These are phyloP conservation scores for Scheffersomyces quercinus DNA, from an alignment of 1,139 yeast genomes.

Conservation along the genomic window DNA sequence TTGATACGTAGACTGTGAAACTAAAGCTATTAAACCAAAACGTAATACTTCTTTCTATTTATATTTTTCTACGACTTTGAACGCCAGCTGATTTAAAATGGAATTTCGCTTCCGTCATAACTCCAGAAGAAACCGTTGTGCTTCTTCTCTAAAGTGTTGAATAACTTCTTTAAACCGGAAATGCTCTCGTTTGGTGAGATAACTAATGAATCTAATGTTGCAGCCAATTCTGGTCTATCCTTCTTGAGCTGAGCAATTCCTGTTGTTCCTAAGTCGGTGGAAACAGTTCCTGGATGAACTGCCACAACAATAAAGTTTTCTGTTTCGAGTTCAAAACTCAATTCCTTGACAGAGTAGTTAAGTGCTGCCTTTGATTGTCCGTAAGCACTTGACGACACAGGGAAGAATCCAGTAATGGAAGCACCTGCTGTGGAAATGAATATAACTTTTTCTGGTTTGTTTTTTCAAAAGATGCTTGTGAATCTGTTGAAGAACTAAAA, in stretches of 20 bases:
- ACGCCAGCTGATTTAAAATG: no score
- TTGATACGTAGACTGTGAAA: no score
- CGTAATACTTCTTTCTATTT: no score
- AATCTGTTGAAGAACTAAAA: constrained; percentile 1
- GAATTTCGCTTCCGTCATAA: no score
- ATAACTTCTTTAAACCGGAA: no score
- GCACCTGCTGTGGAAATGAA: constrained; percentile 6
- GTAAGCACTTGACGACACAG: constrained; percentile 20
- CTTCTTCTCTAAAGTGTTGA: no score
- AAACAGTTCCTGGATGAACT: constrained; percentile 33
- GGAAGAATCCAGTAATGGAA: constrained; percentile 5
- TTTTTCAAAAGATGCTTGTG: constrained; percentile 2
- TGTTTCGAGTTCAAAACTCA: constrained; percentile 19
- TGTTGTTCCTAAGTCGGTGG: constrained; percentile 23
- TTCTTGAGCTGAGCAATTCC: neutral
- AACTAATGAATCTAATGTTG: no score
- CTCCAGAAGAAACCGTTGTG: no score
- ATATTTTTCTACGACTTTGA: no score
- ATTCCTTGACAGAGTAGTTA: constrained; percentile 18
- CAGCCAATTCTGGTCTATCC: no score
- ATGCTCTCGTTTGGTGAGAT: no score
- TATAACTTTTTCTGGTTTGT: constrained; percentile 1
- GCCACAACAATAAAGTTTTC: constrained; percentile 24
- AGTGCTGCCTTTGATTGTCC: constrained; percentile 31
- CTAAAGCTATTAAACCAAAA: no score